Evolutionary conservation across 306 rosid species (phyloP).

Genomic region (Hippophae rhamnoides): DNA sequence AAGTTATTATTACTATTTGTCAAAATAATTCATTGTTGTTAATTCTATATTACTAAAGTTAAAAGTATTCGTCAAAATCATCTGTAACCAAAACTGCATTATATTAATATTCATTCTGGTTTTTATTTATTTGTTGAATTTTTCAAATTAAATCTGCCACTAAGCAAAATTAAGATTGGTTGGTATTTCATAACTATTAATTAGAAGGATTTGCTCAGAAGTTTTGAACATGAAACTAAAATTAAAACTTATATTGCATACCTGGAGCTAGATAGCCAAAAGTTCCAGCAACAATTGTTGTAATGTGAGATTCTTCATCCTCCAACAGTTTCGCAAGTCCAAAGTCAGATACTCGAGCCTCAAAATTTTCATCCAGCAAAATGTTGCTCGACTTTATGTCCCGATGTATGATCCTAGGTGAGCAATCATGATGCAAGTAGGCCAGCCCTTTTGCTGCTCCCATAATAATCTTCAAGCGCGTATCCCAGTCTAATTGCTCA

Average conservation of each 20-base stretch:
- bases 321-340: slow-evolving; percentile 95
- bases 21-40: no score
- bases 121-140: no score
- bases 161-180: no score
- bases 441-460: slow-evolving; percentile 99
- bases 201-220: no score
- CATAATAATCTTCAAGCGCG: slow-evolving; percentile 85
- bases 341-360: slow-evolving; percentile 96
- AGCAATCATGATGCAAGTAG: slow-evolving; percentile 96
- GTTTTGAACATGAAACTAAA: not conserved
- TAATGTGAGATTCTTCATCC: slow-evolving; percentile 94
- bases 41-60: no score
- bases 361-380: slow-evolving; percentile 87
- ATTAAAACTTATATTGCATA: slow-evolving; percentile 25
- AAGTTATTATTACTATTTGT: no score
- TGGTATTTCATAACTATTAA: no score
- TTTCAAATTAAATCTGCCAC: no score
- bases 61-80: no score
- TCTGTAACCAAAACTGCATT: no score
- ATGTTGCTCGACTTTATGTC: slow-evolving; percentile 97
- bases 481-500: slow-evolving; percentile 93
- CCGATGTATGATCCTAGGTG: slow-evolving; percentile 93
- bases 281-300: slow-evolving; percentile 97
- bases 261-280: slow-evolving; percentile 99
- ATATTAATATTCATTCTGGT: no score